A percentile compares a stretch with the other conserved stretches of the same genome.
Evolutionary conservation across 2,329 filamentous ascomycete genomes (phyloP).

Genomic region (Fusarium coicis): DNA sequence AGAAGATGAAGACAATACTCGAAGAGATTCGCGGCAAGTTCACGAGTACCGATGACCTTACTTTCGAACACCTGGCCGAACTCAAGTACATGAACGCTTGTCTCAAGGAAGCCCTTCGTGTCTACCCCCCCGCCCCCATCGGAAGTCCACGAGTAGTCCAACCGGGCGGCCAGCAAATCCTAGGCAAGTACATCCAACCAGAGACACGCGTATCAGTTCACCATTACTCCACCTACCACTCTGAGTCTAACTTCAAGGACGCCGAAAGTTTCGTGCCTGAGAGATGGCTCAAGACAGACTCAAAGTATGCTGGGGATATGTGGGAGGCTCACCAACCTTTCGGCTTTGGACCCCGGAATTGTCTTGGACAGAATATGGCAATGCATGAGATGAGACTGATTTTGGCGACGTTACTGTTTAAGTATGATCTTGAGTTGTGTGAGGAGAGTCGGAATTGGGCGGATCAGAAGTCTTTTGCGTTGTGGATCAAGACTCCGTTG

Average conservation of each 20-base stretch:
- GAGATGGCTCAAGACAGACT: slow-evolving; percentile 14
- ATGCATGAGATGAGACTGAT: slow-evolving; percentile 27
- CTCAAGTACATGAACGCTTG: slow-evolving; percentile 15
- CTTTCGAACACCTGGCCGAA: not conserved
- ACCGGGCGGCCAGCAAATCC: not conserved
- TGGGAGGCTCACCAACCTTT: slow-evolving; percentile 16
- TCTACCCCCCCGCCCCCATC: slow-evolving; percentile 9
- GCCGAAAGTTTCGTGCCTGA: not conserved
- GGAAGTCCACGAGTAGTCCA: slow-evolving; percentile 5
- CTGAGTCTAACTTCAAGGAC: slow-evolving; percentile 10
- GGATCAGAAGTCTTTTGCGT: slow-evolving; percentile 2
- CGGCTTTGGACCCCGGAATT: not conserved
- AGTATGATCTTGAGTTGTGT: slow-evolving; percentile 10
- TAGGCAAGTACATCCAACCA: slow-evolving; percentile 7
- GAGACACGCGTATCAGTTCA: slow-evolving; percentile 2
- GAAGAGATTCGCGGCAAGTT: not conserved
- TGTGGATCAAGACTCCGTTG: slow-evolving; percentile 18
- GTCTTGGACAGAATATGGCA: slow-evolving; percentile 11
- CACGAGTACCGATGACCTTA: not conserved
- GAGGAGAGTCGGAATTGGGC: not conserved
- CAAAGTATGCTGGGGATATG: not conserved
- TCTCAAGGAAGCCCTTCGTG: not conserved
- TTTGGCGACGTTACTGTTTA: not conserved
- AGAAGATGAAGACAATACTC: not conserved
- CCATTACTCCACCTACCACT: slow-evolving; percentile 17